phyloP scores from a whole-genome alignment of 2,329 filamentous ascomycete genomes.

The Calonectria pseudoturangicola region DNA sequence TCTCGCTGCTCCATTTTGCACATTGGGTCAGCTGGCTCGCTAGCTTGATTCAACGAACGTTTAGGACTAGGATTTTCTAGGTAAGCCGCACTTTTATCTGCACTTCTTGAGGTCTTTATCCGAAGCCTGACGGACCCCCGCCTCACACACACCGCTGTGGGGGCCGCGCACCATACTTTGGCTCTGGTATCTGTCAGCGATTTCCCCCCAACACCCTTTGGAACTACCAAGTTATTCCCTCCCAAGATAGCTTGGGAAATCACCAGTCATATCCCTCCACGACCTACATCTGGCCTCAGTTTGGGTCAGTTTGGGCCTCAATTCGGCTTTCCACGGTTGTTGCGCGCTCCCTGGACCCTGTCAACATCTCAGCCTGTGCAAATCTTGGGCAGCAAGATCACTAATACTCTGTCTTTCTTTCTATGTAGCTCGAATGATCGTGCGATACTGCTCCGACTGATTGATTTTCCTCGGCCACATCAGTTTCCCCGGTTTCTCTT shows the following conservation, averaged over 20 bases:
- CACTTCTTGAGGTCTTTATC: no score
- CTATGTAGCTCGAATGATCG: neutral
- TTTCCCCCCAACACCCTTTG: neutral
- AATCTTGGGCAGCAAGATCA: neutral
- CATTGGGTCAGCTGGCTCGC: no score
- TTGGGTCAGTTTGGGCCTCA: neutral
- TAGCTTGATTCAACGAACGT: no score
- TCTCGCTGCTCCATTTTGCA: no score
- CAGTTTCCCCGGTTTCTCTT: neutral
- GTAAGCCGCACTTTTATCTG: no score
- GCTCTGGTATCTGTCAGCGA: no score
- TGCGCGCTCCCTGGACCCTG: neutral
- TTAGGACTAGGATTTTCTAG: no score
- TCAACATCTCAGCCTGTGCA: neutral
- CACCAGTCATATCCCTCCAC: neutral
- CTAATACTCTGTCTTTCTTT: neutral
- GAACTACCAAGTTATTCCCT: neutral
- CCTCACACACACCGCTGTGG: no score
- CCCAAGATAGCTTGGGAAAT: neutral
- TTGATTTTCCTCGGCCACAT: neutral
- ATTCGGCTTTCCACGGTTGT: neutral
- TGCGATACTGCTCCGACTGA: no score
- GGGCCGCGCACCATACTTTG: no score
- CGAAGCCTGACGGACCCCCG: no score
- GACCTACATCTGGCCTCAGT: neutral